phyloP scores from a whole-genome alignment of 2,329 filamentous ascomycete species.

The Pseudogymnoascus sp. region DNA sequence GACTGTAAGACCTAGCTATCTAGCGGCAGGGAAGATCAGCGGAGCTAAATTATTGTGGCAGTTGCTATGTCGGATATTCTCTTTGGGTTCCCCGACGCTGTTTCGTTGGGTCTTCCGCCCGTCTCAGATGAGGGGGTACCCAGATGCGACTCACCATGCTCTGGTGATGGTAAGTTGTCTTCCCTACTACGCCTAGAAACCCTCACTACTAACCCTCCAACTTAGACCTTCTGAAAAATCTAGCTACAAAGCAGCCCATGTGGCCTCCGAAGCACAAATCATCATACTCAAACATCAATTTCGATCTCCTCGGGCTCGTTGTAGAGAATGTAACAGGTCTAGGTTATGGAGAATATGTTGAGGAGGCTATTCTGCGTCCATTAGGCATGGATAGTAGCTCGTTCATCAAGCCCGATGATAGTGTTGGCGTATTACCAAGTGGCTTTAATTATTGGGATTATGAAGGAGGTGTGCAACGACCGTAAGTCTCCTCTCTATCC shows the following conservation, averaged over 20 bases:
- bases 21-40: too few relatives aligned
- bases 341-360: conserved; percentile 17
- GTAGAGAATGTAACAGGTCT: conserved; percentile 22
- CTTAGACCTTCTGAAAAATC: conserved; percentile 4
- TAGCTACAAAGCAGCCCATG: conserved; percentile 12
- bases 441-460: conserved; percentile 30
- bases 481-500: conserved; percentile 14
- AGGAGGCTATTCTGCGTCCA: neutral
- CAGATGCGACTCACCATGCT: neutral
- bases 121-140: neutral
- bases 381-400: neutral
- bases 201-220: neutral
- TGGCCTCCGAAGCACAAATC: conserved; percentile 22
- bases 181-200: neutral
- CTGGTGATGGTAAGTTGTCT: neutral
- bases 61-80: neutral
- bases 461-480: conserved; percentile 33
- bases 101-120: neutral
- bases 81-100: neutral
- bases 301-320: conserved; percentile 23
- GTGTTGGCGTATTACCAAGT: conserved; percentile 19
- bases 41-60: neutral
- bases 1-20: conserved; percentile 17
- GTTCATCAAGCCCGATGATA: conserved; percentile 13
- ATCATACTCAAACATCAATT: conserved; percentile 25